Evolutionary conservation across 768 basidiomycete species (phyloP).

Genomic region (Boletales sp.): DNA sequence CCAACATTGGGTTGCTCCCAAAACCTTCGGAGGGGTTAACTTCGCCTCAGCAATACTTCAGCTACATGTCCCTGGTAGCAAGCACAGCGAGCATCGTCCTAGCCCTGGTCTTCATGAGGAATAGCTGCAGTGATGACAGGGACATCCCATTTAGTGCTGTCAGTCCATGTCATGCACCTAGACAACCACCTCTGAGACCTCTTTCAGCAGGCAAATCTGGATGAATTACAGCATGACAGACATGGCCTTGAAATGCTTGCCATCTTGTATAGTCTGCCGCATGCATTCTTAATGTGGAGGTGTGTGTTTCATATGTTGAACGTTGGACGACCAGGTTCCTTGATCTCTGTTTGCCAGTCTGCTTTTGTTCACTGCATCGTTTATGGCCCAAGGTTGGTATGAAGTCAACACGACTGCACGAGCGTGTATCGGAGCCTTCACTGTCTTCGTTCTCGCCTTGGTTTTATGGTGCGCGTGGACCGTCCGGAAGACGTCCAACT

Average conservation of each 20-base stretch:
- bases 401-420: conserved; percentile 7
- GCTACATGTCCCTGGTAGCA: conserved; percentile 42
- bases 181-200: not conserved
- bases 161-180: conserved; percentile 5
- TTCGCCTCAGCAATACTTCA: conserved; percentile 35
- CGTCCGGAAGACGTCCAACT: conserved; percentile 7
- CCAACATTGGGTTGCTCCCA: conserved; percentile 59
- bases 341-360: conserved; percentile 17
- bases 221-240: conserved; percentile 18
- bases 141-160: conserved; percentile 35
- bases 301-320: conserved; percentile 28
- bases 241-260: conserved; percentile 50
- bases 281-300: conserved; percentile 59
- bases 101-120: conserved; percentile 40
- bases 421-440: conserved; percentile 29
- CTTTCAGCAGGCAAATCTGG: conserved; percentile 13
- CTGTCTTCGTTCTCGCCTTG: conserved; percentile 28
- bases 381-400: conserved; percentile 24
- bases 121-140: conserved; percentile 34
- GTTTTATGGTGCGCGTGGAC: conserved; percentile 44
- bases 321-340: not conserved
- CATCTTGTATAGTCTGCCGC: conserved; percentile 52
- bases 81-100: conserved; percentile 42
- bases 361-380: conserved; percentile 26
- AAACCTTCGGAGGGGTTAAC: conserved; percentile 41